A percentile compares a stretch with the other conserved stretches of the same genome.
Conservation (phyloP, 148 eudicot genomes). For the Rheum nobile region DNA sequence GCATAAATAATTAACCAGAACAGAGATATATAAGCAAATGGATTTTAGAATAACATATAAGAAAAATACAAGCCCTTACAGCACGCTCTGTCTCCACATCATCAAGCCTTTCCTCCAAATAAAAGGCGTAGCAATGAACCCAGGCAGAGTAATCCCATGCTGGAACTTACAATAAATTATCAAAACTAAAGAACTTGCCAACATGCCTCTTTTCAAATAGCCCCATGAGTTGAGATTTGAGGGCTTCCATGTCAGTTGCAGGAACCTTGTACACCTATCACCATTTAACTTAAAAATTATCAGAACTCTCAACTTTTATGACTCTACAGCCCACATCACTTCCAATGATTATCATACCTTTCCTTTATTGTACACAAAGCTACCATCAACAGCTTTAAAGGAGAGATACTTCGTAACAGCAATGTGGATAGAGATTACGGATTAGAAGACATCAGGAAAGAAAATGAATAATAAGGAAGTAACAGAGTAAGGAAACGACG, state of each 20-base stretch:
- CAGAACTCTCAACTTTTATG: neutral
- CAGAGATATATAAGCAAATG: neutral
- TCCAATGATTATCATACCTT: conserved; percentile 35
- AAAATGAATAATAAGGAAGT: neutral
- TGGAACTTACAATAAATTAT: too few species aligned
- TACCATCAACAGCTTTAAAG: conserved; percentile 96
- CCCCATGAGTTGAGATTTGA: conserved; percentile 95
- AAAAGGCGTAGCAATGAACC: conserved; percentile 87
- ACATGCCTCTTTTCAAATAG: conserved; percentile 92
- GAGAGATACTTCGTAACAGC: conserved; percentile 82
- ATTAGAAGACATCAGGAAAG: neutral
- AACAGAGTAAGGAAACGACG: neutral
- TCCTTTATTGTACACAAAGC: conserved; percentile 88
- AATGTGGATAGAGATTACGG: conserved; percentile 31
- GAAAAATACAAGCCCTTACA: conserved; percentile 33
- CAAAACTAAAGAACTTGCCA: conserved; percentile 75
- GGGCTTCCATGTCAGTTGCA: conserved; percentile 97
- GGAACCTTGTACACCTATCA: conserved; percentile 86
- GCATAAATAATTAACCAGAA: neutral
- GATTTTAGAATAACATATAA: neutral
- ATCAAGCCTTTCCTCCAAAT: conserved; percentile 87
- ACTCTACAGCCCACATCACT: neutral
- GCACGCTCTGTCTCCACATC: conserved; percentile 73
- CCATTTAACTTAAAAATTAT: conserved; percentile 7
- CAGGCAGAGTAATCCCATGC: conserved; percentile 99